phyloP scores from a whole-genome alignment of 768 basidiomycete species.

The Naganishia onofrii region DNA sequence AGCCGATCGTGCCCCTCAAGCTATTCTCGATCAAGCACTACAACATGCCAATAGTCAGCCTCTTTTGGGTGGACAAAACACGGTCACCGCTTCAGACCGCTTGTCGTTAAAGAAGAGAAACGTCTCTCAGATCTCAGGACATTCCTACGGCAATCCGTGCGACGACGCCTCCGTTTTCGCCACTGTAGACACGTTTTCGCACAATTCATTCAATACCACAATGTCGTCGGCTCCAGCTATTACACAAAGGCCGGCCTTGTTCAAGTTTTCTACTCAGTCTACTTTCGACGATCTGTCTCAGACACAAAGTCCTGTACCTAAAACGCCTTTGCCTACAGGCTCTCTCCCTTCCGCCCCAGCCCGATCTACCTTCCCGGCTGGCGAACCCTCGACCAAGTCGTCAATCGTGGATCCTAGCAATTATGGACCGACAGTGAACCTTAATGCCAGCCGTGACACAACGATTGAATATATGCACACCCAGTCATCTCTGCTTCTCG shows the following conservation, averaged over 20 bases:
- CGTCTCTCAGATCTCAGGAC: background rate
- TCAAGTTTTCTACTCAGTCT: background rate
- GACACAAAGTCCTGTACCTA: background rate
- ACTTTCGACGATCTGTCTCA: background rate
- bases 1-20: background rate
- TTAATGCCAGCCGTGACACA: background rate
- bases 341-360: background rate
- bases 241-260: background rate
- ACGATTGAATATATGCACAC: background rate
- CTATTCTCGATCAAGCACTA: no score
- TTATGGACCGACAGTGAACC: background rate
- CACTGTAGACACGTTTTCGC: background rate
- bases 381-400: background rate
- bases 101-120: no score
- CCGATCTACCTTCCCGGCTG: background rate
- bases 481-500: background rate
- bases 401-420: background rate
- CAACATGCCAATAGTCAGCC: background rate
- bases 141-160: background rate
- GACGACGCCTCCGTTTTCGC: background rate
- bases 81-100: no score
- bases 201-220: background rate
- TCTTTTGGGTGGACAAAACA: background rate
- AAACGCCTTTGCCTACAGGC: background rate
- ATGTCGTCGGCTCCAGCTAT: background rate